Conservation (phyloP, 148 eudicot species). For the Fagopyrum esculentum region DNA sequence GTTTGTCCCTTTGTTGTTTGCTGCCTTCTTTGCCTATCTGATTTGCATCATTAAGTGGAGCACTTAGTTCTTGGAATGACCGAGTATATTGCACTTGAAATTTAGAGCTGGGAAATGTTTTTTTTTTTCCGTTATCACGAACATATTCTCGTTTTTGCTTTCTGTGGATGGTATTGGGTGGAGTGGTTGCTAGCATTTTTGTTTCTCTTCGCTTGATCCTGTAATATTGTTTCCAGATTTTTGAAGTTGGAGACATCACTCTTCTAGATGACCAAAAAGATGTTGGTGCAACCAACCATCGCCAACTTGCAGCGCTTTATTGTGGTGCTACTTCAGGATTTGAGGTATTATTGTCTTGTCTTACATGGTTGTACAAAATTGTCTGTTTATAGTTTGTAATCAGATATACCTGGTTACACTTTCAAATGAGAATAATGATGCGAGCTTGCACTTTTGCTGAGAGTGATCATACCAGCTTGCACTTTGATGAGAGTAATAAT, state of each 20-base stretch:
- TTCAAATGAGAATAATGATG: neutral
- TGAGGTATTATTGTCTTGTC: slow-evolving; percentile 44
- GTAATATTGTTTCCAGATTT: slow-evolving; percentile 36
- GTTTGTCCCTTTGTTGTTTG: neutral
- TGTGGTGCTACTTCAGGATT: slow-evolving; percentile 95
- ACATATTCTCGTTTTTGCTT: neutral
- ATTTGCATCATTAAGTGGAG: neutral
- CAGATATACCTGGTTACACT: neutral
- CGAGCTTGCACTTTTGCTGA: neutral
- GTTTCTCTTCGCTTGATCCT: neutral
- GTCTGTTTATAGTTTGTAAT: no score
- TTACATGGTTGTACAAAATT: neutral
- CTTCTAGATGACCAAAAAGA: slow-evolving; percentile 57
- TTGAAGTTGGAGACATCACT: slow-evolving; percentile 88
- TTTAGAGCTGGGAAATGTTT: neutral
- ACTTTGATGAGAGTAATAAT: neutral
- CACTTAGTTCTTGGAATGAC: neutral
- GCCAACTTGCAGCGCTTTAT: slow-evolving; percentile 79
- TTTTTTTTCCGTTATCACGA: neutral
- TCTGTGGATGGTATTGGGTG: neutral
- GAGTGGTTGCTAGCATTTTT: neutral
- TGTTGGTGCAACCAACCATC: slow-evolving; percentile 81
- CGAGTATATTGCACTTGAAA: neutral
- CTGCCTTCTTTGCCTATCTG: neutral
- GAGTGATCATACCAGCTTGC: neutral